These are phyloP conservation scores for Crithidia fasciculata DNA, from an alignment of 208 protist species.

Conservation along the genomic window DNA sequence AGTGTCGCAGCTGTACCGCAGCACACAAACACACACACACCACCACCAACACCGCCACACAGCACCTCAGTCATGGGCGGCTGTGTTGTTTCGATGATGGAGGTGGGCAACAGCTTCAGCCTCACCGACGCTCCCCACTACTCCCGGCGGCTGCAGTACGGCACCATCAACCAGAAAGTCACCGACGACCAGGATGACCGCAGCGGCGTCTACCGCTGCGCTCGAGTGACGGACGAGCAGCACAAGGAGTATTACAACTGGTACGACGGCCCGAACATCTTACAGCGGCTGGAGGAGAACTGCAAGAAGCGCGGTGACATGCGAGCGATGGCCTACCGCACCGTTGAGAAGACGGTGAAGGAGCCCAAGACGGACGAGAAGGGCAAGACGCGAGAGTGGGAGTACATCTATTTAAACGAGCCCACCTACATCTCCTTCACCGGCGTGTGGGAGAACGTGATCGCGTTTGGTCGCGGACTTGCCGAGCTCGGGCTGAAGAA, in stretches of 20 bases:
- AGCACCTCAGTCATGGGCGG: conserved; percentile 51
- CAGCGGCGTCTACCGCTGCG: conserved; percentile 58
- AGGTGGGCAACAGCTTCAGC: conserved; percentile 33
- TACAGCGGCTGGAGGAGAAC: conserved; percentile 49
- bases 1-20: no score
- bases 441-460: conserved; percentile 46
- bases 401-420: conserved; percentile 53
- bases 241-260: conserved; percentile 45
- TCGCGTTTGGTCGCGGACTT: conserved; percentile 61
- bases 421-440: conserved; percentile 36
- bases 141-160: conserved; percentile 37
- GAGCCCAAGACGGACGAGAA: conserved; percentile 27
- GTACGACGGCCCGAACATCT: conserved; percentile 47
- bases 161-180: conserved; percentile 41
- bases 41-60: background rate
- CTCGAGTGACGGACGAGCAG: conserved; percentile 53
- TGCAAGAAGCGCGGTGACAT: conserved; percentile 27
- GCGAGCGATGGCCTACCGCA: conserved; percentile 51
- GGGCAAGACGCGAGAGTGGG: conserved; percentile 37
- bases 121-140: conserved; percentile 35
- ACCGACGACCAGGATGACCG: conserved; percentile 46
- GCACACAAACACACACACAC: no score
- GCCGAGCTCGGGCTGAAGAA: conserved; percentile 46
- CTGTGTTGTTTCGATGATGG: conserved; percentile 54
- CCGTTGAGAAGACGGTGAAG: conserved; percentile 41